Percentiles rank a stretch among this genome's conserved stretches.
These are phyloP conservation scores for Phytopythium delawarense DNA, from an alignment of 352 stramenopile genomes.

Conservation along the genomic window DNA sequence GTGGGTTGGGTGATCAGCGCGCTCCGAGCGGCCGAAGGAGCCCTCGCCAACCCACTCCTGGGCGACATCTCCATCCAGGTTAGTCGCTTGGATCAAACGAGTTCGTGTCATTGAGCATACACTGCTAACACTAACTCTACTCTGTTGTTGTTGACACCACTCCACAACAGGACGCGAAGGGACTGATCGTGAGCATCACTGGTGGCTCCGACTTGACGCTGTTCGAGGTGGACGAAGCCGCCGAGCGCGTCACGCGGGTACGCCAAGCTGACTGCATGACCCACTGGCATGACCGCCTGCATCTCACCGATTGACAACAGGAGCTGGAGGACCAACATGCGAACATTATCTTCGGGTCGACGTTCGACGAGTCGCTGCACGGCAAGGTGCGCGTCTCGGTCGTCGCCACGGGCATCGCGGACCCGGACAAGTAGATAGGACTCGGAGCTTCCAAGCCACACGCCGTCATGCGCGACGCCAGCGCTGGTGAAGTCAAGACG, in stretches of 20 bases:
- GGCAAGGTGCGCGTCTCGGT: constrained; percentile 85
- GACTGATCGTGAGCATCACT: constrained; percentile 95
- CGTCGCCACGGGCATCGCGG: constrained; percentile 83
- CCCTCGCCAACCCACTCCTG: constrained; percentile 84
- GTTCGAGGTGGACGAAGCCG: constrained; percentile 88
- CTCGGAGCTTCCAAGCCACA: neutral
- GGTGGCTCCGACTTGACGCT: constrained; percentile 92
- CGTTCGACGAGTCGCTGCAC: constrained; percentile 75
- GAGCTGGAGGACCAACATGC: constrained; percentile 85
- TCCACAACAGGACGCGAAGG: constrained; percentile 69
- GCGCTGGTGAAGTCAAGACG: neutral
- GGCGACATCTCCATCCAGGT: constrained; percentile 88
- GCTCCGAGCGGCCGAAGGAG: constrained; percentile 77
- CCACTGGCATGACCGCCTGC: neutral
- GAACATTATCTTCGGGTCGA: constrained; percentile 89
- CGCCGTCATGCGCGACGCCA: neutral
- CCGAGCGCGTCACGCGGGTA: constrained; percentile 75
- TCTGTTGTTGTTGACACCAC: neutral
- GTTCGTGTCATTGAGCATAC: neutral
- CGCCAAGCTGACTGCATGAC: neutral
- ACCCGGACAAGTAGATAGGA: constrained; percentile 54
- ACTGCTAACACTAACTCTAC: neutral
- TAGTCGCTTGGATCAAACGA: neutral
- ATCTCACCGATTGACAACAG: constrained; percentile 9
- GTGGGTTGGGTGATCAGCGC: constrained; percentile 24